A percentile compares a stretch with the other conserved stretches of the same genome.
Conservation (phyloP, 2,329 filamentous ascomycete species). For the Aquanectria penicillioides region DNA sequence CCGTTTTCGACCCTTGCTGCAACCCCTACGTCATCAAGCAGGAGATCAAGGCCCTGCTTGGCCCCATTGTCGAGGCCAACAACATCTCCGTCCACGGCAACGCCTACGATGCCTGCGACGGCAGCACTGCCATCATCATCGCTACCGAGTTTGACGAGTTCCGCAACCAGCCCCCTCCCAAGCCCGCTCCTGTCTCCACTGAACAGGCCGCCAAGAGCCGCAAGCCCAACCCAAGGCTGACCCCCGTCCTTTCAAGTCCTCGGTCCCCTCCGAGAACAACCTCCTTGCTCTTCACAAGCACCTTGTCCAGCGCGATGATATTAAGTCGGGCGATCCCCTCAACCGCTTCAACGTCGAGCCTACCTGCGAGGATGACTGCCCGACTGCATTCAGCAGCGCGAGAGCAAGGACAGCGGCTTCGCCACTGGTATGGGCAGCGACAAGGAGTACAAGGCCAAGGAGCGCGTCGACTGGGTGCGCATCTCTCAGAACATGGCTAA, state of each 20-base stretch:
- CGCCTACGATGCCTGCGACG: slow-evolving; percentile 60
- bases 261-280: slow-evolving; percentile 54
- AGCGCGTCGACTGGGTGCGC: slow-evolving; percentile 61
- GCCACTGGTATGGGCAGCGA: slow-evolving; percentile 55
- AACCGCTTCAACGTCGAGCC: slow-evolving; percentile 57
- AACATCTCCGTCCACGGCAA: slow-evolving; percentile 59
- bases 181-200: slow-evolving; percentile 39
- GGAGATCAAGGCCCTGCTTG: slow-evolving; percentile 60
- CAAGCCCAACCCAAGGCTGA: slow-evolving; percentile 54
- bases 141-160: slow-evolving; percentile 69
- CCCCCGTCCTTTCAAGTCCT: slow-evolving; percentile 56
- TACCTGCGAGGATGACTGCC: slow-evolving; percentile 56
- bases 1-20: slow-evolving; percentile 75
- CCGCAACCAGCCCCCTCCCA: slow-evolving; percentile 52
- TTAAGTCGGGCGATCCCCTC: slow-evolving; percentile 55
- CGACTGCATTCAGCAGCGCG: slow-evolving; percentile 57
- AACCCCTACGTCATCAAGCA: slow-evolving; percentile 60
- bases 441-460: slow-evolving; percentile 58
- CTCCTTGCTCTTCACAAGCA: slow-evolving; percentile 60
- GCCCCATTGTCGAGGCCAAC: slow-evolving; percentile 50
- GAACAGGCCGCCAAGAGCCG: slow-evolving; percentile 45
- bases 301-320: slow-evolving; percentile 48
- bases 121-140: slow-evolving; percentile 61
- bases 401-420: slow-evolving; percentile 50
- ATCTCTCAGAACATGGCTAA: slow-evolving; percentile 61